phyloP scores from a whole-genome alignment of 306 rosid species.

The Begonia peltatifolia region DNA sequence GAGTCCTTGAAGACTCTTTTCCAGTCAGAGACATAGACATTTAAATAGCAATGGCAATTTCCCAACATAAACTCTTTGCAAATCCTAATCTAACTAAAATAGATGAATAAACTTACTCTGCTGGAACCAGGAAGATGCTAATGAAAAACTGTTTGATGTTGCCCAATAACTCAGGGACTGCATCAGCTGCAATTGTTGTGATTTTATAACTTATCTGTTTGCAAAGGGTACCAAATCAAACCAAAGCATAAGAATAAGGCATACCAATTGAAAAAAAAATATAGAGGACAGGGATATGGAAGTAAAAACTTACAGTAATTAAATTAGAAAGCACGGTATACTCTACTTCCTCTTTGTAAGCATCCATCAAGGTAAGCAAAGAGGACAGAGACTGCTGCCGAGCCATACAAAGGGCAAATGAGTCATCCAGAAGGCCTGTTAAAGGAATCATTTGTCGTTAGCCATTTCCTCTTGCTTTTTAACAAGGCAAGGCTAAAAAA shows the following conservation, averaged over 20 bases:
- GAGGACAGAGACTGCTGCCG: slow-evolving; percentile 50
- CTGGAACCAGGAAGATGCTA: slow-evolving; percentile 50
- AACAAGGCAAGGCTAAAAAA: slow-evolving; percentile 7
- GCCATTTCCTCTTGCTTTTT: slow-evolving; percentile 5
- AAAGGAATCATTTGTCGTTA: slow-evolving; percentile 14
- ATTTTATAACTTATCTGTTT: slow-evolving; percentile 49
- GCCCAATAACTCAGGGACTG: slow-evolving; percentile 47
- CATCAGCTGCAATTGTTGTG: slow-evolving; percentile 58
- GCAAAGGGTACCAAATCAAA: slow-evolving; percentile 18
- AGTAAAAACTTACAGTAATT: slow-evolving; percentile 40
- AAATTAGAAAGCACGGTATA: slow-evolving; percentile 75
- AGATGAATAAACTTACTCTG: slow-evolving; percentile 46
- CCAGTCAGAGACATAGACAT: no score
- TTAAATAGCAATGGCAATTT: neutral
- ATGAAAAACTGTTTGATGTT: slow-evolving; percentile 43
- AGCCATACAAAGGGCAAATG: slow-evolving; percentile 75
- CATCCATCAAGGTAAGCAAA: slow-evolving; percentile 65
- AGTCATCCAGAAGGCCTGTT: slow-evolving; percentile 82
- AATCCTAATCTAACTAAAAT: neutral
- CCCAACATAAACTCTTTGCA: neutral
- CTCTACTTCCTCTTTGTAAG: slow-evolving; percentile 73
- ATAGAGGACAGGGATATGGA: neutral
- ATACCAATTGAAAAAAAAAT: neutral
- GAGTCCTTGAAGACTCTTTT: no score
- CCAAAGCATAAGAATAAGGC: slow-evolving; percentile 5